These are phyloP conservation scores for Mortierella sp. DNA, from an alignment of 371 early-diverging fungal genomes.

Conservation along the genomic window DNA sequence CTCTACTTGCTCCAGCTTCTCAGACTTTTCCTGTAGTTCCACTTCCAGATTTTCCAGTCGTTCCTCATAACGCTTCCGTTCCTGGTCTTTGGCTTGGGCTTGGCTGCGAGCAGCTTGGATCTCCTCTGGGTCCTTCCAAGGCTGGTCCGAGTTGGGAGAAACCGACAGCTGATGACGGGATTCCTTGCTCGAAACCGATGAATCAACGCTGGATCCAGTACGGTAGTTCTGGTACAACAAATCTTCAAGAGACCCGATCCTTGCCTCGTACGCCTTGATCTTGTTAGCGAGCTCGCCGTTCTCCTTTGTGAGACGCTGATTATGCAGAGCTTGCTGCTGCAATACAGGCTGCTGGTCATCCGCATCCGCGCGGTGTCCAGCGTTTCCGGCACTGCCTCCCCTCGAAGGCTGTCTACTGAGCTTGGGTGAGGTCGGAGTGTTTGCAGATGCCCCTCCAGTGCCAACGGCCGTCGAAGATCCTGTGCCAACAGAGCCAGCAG, in stretches of 20 bases:
- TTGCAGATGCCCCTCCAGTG: conserved; percentile 16
- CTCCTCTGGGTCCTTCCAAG: conserved; percentile 42
- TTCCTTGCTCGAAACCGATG: conserved; percentile 39
- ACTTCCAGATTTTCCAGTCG: conserved; percentile 28
- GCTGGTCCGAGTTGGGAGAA: conserved; percentile 25
- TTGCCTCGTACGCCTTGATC: conserved; percentile 64
- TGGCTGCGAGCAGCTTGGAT: conserved; percentile 26
- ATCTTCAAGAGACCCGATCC: conserved; percentile 64
- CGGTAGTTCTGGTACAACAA: conserved; percentile 60
- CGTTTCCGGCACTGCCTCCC: conserved; percentile 23
- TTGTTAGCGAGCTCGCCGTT: conserved; percentile 58
- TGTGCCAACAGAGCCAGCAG: conserved; percentile 20
- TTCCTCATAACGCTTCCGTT: conserved; percentile 32
- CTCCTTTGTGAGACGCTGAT: conserved; percentile 44
- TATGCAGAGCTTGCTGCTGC: conserved; percentile 45
- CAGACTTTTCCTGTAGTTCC: conserved; percentile 24
- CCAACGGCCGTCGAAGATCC: conserved; percentile 23
- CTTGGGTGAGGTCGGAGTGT: conserved; percentile 38
- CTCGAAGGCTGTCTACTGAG: conserved; percentile 43
- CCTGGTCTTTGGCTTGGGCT: conserved; percentile 37
- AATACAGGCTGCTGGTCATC: conserved; percentile 40
- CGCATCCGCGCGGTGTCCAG: conserved; percentile 17
- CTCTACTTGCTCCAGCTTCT: conserved; percentile 27
- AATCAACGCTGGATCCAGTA: conserved; percentile 37
- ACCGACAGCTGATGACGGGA: conserved; percentile 24